Conservation (phyloP, 768 basidiomycete species). For the Kwoniella sp. region DNA sequence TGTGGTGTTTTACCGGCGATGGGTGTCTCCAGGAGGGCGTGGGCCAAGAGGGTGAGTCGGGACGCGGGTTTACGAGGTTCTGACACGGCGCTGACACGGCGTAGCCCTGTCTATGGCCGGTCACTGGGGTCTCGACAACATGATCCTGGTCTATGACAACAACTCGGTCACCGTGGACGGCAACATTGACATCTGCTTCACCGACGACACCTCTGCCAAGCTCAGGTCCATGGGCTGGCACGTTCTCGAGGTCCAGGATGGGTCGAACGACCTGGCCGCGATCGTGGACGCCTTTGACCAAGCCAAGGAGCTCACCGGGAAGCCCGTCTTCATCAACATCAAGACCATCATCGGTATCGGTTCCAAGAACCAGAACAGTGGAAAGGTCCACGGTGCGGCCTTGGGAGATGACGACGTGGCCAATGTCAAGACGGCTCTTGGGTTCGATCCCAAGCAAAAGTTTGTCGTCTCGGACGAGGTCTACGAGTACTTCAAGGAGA, state of each 20-base stretch:
- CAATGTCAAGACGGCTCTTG: constrained; percentile 43
- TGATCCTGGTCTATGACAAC: constrained; percentile 49
- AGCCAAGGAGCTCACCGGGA: constrained; percentile 42
- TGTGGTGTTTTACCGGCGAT: constrained; percentile 48
- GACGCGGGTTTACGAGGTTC: neutral
- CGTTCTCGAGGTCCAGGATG: constrained; percentile 44
- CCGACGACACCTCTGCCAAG: constrained; percentile 48
- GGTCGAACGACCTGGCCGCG: constrained; percentile 38
- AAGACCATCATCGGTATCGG: constrained; percentile 47
- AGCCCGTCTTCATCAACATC: constrained; percentile 47
- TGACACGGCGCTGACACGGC: neutral
- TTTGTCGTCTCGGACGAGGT: constrained; percentile 39
- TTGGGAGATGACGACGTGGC: constrained; percentile 46
- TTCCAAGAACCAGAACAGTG: constrained; percentile 38
- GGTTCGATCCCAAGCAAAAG: constrained; percentile 40
- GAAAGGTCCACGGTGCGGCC: constrained; percentile 45
- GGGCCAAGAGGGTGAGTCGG: constrained; percentile 43
- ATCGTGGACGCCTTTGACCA: constrained; percentile 40
- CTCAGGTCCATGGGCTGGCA: constrained; percentile 40
- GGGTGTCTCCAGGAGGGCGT: constrained; percentile 50
- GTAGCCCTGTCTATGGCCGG: constrained; percentile 45
- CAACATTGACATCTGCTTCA: constrained; percentile 44
- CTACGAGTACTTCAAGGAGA: constrained; percentile 45
- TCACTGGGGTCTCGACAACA: constrained; percentile 45
- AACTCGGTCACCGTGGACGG: constrained; percentile 48